These are phyloP conservation scores for Alternaria sp. DNA, from an alignment of 2,329 filamentous ascomycete species.

Conservation along the genomic window DNA sequence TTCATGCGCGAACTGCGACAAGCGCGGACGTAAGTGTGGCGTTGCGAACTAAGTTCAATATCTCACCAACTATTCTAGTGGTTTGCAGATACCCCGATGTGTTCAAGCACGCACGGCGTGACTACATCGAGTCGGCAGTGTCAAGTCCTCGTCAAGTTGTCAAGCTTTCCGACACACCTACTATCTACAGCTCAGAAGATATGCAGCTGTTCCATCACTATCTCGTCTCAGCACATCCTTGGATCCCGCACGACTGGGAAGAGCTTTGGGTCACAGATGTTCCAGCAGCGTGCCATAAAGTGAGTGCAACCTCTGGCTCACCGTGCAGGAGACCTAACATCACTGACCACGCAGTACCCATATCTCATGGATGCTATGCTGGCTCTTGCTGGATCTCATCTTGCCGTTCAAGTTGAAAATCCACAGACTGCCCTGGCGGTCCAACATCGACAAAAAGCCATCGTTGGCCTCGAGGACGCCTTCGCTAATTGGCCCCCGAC, in stretches of 20 bases:
- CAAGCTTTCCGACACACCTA: slow-evolving; percentile 22
- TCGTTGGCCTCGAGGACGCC: slow-evolving; percentile 26
- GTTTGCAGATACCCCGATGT: slow-evolving; percentile 42
- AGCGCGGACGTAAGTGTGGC: slow-evolving; percentile 29
- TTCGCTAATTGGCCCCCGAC: slow-evolving; percentile 29
- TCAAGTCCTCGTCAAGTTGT: slow-evolving; percentile 18
- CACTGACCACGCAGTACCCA: slow-evolving; percentile 21
- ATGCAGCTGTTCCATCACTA: slow-evolving; percentile 63
- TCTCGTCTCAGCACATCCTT: slow-evolving; percentile 51
- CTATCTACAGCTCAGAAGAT: slow-evolving; percentile 52
- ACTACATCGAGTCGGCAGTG: slow-evolving; percentile 16
- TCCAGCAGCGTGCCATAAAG: slow-evolving; percentile 21
- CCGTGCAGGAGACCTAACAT: not conserved
- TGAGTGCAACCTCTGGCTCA: not conserved
- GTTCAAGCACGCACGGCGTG: slow-evolving; percentile 22
- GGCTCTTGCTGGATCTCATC: slow-evolving; percentile 33
- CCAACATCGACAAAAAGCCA: slow-evolving; percentile 29
- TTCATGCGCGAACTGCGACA: slow-evolving; percentile 47
- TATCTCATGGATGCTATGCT: slow-evolving; percentile 36
- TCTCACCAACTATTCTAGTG: slow-evolving; percentile 3
- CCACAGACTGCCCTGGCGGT: slow-evolving; percentile 13
- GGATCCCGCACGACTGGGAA: slow-evolving; percentile 20
- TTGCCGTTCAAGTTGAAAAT: slow-evolving; percentile 21
- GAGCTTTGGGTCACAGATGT: slow-evolving; percentile 25
- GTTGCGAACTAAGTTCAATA: not conserved